Evolutionary conservation across 192 early-diverging fungal genomes (phyloP).

Genomic region (Phlyctochytrium arcticum): DNA sequence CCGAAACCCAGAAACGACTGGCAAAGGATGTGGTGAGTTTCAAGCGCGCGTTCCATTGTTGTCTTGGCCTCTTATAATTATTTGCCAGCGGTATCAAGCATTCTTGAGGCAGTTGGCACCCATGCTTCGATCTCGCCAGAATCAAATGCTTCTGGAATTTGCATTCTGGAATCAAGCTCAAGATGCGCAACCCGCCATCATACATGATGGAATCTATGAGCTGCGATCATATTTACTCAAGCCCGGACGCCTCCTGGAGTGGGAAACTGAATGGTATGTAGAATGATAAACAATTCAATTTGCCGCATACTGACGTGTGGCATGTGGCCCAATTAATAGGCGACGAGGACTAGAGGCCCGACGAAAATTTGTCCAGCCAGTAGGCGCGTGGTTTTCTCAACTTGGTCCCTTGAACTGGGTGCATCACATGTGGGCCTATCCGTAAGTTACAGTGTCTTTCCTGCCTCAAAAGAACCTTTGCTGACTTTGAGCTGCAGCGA

Average conservation of each 20-base stretch:
- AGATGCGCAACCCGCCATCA: slow-evolving; percentile 58
- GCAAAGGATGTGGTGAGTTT: slow-evolving; percentile 54
- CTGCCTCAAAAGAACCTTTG: neutral
- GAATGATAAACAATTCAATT: neutral
- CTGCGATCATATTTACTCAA: slow-evolving; percentile 81
- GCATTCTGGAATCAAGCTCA: slow-evolving; percentile 67
- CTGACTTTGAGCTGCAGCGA: slow-evolving; percentile 44
- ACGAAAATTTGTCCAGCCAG: slow-evolving; percentile 80
- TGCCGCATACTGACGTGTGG: neutral
- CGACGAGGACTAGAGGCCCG: slow-evolving; percentile 82
- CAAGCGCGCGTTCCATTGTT: neutral
- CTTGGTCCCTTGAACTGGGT: slow-evolving; percentile 82
- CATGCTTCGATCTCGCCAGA: slow-evolving; percentile 68
- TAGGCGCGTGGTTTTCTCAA: slow-evolving; percentile 96
- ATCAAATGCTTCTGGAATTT: slow-evolving; percentile 89
- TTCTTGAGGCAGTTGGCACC: slow-evolving; percentile 65
- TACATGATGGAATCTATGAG: slow-evolving; percentile 87
- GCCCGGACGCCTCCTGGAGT: slow-evolving; percentile 86
- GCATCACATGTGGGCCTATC: slow-evolving; percentile 90
- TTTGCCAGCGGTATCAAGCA: slow-evolving; percentile 50
- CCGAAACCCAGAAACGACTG: slow-evolving; percentile 58
- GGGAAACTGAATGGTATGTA: slow-evolving; percentile 79
- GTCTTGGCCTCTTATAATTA: neutral
- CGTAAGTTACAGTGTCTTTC: slow-evolving; percentile 43
- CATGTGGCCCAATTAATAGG: slow-evolving; percentile 34